Base-by-base conservation (phyloP, 2,329 filamentous ascomycete species). In the Fusarium oxysporum region DNA sequence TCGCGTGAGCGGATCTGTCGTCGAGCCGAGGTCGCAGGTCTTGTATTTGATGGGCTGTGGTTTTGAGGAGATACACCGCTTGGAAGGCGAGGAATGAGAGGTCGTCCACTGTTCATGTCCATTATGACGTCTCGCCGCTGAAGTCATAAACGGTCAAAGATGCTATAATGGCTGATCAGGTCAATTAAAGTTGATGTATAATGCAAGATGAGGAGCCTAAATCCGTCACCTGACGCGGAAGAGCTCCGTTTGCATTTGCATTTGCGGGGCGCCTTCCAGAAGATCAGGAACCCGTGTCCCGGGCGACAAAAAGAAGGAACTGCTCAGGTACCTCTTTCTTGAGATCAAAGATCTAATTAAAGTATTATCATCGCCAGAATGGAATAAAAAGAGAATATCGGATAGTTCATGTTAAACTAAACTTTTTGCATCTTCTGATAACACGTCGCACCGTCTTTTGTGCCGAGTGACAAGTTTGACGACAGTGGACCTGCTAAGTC, bases 1-100 rank as follows among this genome's bases (percentile, higher is more conserved):
- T 78, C 76, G 41, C 76, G 73, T 41, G 76, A 78, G 54, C 76
- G 76, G 40, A 76, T 74, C 47, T 76, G 69, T 57, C 76, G 73
- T 17, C 76, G 66, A n/a, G 72, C 72, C 28, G 73, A 66, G 13
- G 67, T 45, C 23, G 62, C 44, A 37, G 74, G 53, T 30, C 74
- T 67, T 33, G 62, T 50, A 38, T 66, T 70, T 32, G 63, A 59
- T 17, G 73, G 47, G 12, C 44, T 59, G 9, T 57, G 40, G 21
- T 28, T 51, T 32, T 72, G 68, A 30, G 70, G 47, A 25, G 59
- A 59, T 19, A 64, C 51, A 37, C 64, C 65, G 58, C 58, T 68
- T 57, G 62, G 44, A 8, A 65, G 53, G 44, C 75, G 64, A 28
- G 76, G 75, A 30, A 75, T 53, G 17, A 77, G 67, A 38, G 75